phyloP scores from a whole-genome alignment of 345 rosid species.

The Geranium brycei region DNA sequence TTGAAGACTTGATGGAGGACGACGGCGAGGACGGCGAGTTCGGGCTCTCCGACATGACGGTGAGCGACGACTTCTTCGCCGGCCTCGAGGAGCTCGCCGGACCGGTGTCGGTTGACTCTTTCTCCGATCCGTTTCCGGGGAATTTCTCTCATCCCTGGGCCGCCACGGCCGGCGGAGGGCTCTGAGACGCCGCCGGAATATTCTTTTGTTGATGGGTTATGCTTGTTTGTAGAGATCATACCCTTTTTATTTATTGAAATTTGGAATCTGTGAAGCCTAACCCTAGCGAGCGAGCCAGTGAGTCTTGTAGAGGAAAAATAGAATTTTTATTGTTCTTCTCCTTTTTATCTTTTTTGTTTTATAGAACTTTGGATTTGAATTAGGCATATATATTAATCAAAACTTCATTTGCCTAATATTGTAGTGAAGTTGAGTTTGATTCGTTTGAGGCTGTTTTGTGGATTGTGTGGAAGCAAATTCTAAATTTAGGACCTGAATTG shows the following conservation, averaged over 20 bases:
- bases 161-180: slow-evolving; percentile 27
- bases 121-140: slow-evolving; percentile 41
- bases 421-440: too few relatives aligned
- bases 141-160: slow-evolving; percentile 50
- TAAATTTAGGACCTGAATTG: too few relatives aligned
- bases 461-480: too few relatives aligned
- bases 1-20: slow-evolving; percentile 13
- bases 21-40: slow-evolving; percentile 47
- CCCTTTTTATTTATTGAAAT: not conserved
- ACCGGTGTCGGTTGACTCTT: slow-evolving; percentile 27
- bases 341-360: too few relatives aligned
- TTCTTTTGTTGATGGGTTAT: not conserved
- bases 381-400: not conserved
- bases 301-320: not conserved
- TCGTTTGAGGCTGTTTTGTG: too few relatives aligned
- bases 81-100: slow-evolving; percentile 54
- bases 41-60: slow-evolving; percentile 42
- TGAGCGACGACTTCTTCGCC: slow-evolving; percentile 73
- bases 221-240: not conserved
- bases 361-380: not conserved
- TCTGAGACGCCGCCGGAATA: not conserved
- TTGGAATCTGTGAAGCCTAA: not conserved
- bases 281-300: not conserved
- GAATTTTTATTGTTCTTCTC: not conserved
- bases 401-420: too few relatives aligned